Percentiles rank a stretch among this genome's conserved stretches.
Evolutionary conservation across 2,329 filamentous ascomycete species (phyloP).

Genomic region (Ophiocordyceps camponoti-rufipedis): DNA sequence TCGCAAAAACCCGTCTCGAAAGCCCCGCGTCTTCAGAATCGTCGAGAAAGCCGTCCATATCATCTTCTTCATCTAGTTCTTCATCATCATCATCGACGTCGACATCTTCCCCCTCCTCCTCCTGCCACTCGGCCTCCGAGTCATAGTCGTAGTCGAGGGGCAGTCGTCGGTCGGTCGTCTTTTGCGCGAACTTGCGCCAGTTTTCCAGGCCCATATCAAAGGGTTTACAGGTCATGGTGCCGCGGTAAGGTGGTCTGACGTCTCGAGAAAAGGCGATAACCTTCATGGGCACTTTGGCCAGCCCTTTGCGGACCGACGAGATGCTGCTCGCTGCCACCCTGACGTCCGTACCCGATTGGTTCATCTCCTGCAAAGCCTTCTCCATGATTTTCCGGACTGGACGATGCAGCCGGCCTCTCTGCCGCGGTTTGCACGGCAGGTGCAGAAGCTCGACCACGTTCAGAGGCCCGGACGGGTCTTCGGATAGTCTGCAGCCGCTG

Average conservation of each 20-base stretch:
- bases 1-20: slow-evolving; percentile 39
- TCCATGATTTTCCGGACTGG: slow-evolving; percentile 45
- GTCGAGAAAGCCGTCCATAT: slow-evolving; percentile 81
- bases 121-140: slow-evolving; percentile 75
- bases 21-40: slow-evolving; percentile 55
- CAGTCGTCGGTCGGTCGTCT: slow-evolving; percentile 35
- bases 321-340: slow-evolving; percentile 18
- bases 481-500: slow-evolving; percentile 17
- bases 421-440: slow-evolving; percentile 17
- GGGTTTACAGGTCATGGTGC: slow-evolving; percentile 48
- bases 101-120: slow-evolving; percentile 51
- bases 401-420: slow-evolving; percentile 28
- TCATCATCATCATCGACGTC: slow-evolving; percentile 49
- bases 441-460: slow-evolving; percentile 27
- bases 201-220: slow-evolving; percentile 23
- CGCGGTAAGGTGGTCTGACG: slow-evolving; percentile 52
- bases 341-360: slow-evolving; percentile 16
- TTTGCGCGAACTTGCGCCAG: slow-evolving; percentile 30
- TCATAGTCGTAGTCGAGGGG: slow-evolving; percentile 69
- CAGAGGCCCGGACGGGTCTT: slow-evolving; percentile 20
- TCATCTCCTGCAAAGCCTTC: slow-evolving; percentile 28
- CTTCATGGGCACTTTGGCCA: slow-evolving; percentile 44
- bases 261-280: slow-evolving; percentile 43
- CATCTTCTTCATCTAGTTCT: slow-evolving; percentile 58
- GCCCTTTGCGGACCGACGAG: slow-evolving; percentile 16